Conservation (phyloP, 352 stramenopile genomes). For the Phytophthora podocarpi region DNA sequence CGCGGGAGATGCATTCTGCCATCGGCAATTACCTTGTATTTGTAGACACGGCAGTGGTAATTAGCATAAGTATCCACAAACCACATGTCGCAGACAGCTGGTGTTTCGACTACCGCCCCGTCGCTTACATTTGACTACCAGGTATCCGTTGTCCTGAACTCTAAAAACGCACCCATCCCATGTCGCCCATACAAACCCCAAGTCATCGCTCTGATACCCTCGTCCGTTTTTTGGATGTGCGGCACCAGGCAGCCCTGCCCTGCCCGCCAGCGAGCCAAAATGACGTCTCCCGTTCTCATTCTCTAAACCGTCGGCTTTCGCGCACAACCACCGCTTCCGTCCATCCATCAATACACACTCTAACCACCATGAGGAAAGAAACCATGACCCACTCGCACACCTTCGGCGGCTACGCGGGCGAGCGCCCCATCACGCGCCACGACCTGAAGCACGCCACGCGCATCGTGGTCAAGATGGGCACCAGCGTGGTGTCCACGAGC, state of each 20-base stretch:
- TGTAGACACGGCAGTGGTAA: not conserved
- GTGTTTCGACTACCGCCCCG: too few relatives aligned
- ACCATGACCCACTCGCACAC: slow-evolving; percentile 57
- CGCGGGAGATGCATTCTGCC: not conserved
- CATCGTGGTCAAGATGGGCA: slow-evolving; percentile 97
- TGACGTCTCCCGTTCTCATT: slow-evolving; percentile 29
- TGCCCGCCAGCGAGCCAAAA: slow-evolving; percentile 26
- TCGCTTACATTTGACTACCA: too few relatives aligned
- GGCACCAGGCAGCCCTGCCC: slow-evolving; percentile 9
- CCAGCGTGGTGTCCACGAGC: slow-evolving; percentile 94
- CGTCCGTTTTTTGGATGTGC: slow-evolving; percentile 14
- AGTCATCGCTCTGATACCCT: slow-evolving; percentile 6
- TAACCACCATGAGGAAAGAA: slow-evolving; percentile 49
- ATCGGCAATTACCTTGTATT: not conserved
- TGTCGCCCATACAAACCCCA: slow-evolving; percentile 1
- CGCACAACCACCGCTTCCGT: slow-evolving; percentile 5
- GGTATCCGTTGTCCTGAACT: too few relatives aligned
- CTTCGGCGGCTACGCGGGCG: slow-evolving; percentile 36
- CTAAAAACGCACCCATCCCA: too few relatives aligned
- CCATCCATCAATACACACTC: not conserved
- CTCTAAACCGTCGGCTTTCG: slow-evolving; percentile 14
- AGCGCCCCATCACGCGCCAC: slow-evolving; percentile 62
- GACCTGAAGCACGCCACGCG: slow-evolving; percentile 83
- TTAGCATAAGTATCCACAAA: not conserved
- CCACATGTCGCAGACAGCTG: slow-evolving; percentile 26